These are phyloP conservation scores for Aureobasidium sp. DNA, from an alignment of 2,329 filamentous ascomycete species.

Conservation along the genomic window DNA sequence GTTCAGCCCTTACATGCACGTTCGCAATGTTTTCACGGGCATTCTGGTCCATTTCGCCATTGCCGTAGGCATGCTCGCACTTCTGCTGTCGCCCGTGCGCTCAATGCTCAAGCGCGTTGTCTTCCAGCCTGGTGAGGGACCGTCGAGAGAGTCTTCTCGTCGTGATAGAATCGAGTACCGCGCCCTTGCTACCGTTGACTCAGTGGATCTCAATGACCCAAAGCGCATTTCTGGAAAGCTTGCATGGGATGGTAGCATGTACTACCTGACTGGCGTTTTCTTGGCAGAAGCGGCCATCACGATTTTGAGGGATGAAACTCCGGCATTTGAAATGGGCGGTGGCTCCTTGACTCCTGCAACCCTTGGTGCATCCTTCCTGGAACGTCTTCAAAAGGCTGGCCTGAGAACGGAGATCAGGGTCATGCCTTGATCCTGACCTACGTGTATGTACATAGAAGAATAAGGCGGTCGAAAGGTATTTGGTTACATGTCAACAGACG, in stretches of 20 bases:
- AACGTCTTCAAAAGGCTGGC: conserved; percentile 54
- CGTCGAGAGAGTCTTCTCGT: conserved; percentile 4
- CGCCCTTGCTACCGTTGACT: conserved; percentile 57
- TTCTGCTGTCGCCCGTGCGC: conserved; percentile 48
- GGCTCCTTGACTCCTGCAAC: conserved; percentile 67
- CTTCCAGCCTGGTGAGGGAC: conserved; percentile 45
- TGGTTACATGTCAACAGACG: too few relatives aligned
- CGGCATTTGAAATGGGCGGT: conserved; percentile 50
- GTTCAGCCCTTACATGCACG: conserved; percentile 51
- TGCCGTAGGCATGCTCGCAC: conserved; percentile 38
- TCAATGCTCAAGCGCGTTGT: conserved; percentile 43
- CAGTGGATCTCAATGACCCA: conserved; percentile 34
- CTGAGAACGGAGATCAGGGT: conserved; percentile 51
- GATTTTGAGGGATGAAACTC: conserved; percentile 51
- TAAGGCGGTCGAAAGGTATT: not conserved
- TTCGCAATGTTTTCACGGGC: conserved; percentile 43
- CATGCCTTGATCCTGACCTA: conserved; percentile 26
- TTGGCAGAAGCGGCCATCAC: conserved; percentile 59
- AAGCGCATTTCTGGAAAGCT: conserved; percentile 52
- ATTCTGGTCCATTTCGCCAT: conserved; percentile 44
- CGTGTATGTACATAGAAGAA: not conserved
- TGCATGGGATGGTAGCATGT: conserved; percentile 55
- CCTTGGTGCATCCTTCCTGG: conserved; percentile 59
- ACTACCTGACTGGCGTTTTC: conserved; percentile 59
- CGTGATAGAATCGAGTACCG: conserved; percentile 48